These are phyloP conservation scores for Cystobasidium sp. DNA, from an alignment of 1,284 basidiomycete genomes.

Conservation along the genomic window DNA sequence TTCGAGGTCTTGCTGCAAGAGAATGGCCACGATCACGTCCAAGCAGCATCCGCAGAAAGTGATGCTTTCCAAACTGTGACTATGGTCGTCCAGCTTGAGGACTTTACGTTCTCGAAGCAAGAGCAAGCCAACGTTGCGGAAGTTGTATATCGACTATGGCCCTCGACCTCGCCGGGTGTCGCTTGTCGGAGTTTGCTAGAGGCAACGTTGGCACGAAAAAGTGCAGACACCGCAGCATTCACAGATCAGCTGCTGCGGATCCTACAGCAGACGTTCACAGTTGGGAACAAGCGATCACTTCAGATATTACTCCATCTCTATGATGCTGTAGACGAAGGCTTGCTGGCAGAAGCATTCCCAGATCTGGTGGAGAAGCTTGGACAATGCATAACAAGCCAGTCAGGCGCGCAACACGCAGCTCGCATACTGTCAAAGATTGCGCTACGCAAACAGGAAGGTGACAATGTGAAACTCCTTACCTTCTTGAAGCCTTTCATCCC, in stretches of 20 bases:
- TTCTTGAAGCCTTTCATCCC: constrained; percentile 22
- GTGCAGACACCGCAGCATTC: background rate
- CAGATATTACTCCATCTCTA: constrained; percentile 32
- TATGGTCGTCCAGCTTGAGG: constrained; percentile 18
- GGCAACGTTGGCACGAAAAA: constrained; percentile 5
- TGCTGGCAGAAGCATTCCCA: constrained; percentile 24
- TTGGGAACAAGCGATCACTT: constrained; percentile 31
- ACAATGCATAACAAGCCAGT: constrained; percentile 16
- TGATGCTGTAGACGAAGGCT: background rate
- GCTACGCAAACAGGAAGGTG: constrained; percentile 1
- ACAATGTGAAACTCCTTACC: background rate
- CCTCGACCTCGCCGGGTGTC: constrained; percentile 12
- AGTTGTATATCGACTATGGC: constrained; percentile 24
- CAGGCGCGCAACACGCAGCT: constrained; percentile 30
- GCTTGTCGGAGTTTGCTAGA: constrained; percentile 33
- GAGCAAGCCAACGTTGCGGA: constrained; percentile 13
- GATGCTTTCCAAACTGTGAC: constrained; percentile 35
- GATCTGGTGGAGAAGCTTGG: constrained; percentile 31
- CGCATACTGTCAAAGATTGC: constrained; percentile 15
- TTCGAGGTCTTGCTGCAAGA: constrained; percentile 21
- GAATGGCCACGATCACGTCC: background rate
- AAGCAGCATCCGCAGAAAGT: background rate
- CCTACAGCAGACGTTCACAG: constrained; percentile 12
- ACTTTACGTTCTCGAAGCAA: constrained; percentile 18
- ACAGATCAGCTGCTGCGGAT: constrained; percentile 17